Percentiles rank a stretch among this genome's conserved stretches.
Conservation (phyloP, 2,329 filamentous ascomycete species). For the Trichoderma afroharzianum region DNA sequence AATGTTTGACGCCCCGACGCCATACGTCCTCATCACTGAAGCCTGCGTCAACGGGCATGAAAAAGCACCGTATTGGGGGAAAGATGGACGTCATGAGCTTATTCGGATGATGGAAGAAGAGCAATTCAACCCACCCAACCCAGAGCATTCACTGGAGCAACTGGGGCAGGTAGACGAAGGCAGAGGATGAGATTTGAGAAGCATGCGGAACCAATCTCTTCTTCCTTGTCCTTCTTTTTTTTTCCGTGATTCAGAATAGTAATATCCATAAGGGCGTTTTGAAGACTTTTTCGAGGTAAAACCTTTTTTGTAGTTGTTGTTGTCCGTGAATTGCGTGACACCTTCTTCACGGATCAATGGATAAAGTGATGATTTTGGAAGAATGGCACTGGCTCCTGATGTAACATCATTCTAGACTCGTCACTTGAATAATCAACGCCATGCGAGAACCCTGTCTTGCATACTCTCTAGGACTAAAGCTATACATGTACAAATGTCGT, state of each 20-base stretch:
- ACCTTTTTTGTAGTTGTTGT: neutral
- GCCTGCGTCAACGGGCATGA: conserved; percentile 61
- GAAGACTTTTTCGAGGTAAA: neutral
- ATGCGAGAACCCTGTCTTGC: conserved; percentile 30
- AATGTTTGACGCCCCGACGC: conserved; percentile 76
- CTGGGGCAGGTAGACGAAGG: conserved; percentile 47
- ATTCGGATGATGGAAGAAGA: conserved; percentile 66
- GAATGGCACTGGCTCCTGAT: neutral
- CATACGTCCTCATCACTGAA: conserved; percentile 72
- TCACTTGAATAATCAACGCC: conserved; percentile 27
- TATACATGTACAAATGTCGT: conserved; percentile 33
- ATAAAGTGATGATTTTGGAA: neutral
- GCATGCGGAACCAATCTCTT: neutral
- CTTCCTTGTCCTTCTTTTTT: too few species aligned
- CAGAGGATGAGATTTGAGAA: conserved; percentile 35
- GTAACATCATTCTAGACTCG: conserved; percentile 42
- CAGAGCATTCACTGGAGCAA: conserved; percentile 36
- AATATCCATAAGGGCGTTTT: neutral
- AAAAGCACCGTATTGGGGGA: conserved; percentile 60
- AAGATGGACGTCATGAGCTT: conserved; percentile 66
- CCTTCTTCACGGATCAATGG: neutral
- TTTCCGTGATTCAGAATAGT: neutral
- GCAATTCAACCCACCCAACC: conserved; percentile 35
- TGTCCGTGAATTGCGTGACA: neutral
- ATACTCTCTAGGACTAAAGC: conserved; percentile 32